Conservation (phyloP, 2,329 filamentous ascomycete species). For the Pezicula radicicola region DNA sequence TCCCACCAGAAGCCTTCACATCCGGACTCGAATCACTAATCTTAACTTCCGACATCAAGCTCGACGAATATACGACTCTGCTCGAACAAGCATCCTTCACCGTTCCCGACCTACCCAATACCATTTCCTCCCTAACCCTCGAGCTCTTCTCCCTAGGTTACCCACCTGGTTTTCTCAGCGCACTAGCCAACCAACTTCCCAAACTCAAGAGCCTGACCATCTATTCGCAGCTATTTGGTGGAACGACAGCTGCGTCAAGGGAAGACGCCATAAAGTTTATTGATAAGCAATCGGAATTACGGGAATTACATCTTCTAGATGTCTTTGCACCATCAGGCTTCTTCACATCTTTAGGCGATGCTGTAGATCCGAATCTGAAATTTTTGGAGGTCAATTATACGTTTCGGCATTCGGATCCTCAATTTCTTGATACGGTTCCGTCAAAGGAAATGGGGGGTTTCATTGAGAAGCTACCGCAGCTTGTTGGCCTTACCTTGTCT, state of each 20-base stretch:
- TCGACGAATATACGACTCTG: constrained; percentile 39
- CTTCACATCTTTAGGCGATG: constrained; percentile 27
- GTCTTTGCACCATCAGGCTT: constrained; percentile 40
- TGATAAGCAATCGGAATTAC: constrained; percentile 28
- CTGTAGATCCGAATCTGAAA: constrained; percentile 29
- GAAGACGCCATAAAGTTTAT: constrained; percentile 37
- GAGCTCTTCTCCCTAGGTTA: constrained; percentile 47
- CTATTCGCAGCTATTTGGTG: constrained; percentile 42
- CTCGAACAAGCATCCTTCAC: constrained; percentile 28
- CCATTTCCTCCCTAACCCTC: constrained; percentile 40
- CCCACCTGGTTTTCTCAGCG: constrained; percentile 37
- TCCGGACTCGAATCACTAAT: constrained; percentile 37
- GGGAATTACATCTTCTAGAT: constrained; percentile 44
- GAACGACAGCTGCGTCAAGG: constrained; percentile 33
- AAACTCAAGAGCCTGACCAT: constrained; percentile 40
- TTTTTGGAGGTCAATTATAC: constrained; percentile 45
- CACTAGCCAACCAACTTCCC: constrained; percentile 34
- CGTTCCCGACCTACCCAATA: constrained; percentile 34
- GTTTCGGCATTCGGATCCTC: constrained; percentile 34
- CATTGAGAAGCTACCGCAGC: constrained; percentile 5
- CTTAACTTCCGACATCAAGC: constrained; percentile 45
- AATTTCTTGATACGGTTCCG: constrained; percentile 13
- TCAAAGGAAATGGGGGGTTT: constrained; percentile 11
- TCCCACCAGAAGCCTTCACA: constrained; percentile 39
- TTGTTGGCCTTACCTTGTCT: constrained; percentile 14